Conservation (phyloP, 2,329 filamentous ascomycete species). For the Aspergillus sp. region DNA sequence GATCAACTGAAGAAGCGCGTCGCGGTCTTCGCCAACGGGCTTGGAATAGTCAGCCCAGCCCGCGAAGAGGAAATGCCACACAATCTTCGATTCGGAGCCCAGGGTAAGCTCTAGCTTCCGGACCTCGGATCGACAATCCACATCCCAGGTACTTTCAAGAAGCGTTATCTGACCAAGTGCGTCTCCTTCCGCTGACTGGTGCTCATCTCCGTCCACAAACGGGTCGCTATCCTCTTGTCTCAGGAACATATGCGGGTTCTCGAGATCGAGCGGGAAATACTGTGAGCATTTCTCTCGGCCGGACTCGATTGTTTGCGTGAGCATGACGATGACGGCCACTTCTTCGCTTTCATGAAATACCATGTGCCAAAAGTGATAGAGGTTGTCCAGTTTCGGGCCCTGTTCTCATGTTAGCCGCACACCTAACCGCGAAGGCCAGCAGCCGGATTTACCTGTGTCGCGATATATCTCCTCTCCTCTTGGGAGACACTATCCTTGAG, state of each 20-base stretch:
- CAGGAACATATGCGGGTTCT: conserved; percentile 55
- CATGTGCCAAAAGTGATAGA: conserved; percentile 94
- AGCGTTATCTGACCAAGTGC: conserved; percentile 73
- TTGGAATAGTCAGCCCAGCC: conserved; percentile 92
- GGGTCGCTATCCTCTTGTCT: conserved; percentile 41
- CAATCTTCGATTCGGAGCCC: conserved; percentile 61
- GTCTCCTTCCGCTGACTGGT: conserved; percentile 65
- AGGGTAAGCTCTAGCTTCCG: conserved; percentile 67
- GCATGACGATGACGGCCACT: conserved; percentile 86
- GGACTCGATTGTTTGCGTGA: conserved; percentile 84
- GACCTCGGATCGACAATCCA: conserved; percentile 66
- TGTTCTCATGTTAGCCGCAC: conserved; percentile 32
- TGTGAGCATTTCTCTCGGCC: conserved; percentile 82
- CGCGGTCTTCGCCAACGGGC: conserved; percentile 62
- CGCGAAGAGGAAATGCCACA: conserved; percentile 85
- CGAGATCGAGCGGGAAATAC: conserved; percentile 73
- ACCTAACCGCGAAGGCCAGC: neutral
- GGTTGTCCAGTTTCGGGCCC: conserved; percentile 77
- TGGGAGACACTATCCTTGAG: conserved; percentile 57
- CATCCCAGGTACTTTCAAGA: conserved; percentile 58
- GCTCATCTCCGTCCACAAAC: conserved; percentile 60
- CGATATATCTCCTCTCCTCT: conserved; percentile 71
- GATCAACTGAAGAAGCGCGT: conserved; percentile 57
- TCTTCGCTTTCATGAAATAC: conserved; percentile 77
- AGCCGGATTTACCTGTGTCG: conserved; percentile 38